phyloP scores from a whole-genome alignment of 2,329 filamentous ascomycete genomes.

The Trichophyton schoenleinii region DNA sequence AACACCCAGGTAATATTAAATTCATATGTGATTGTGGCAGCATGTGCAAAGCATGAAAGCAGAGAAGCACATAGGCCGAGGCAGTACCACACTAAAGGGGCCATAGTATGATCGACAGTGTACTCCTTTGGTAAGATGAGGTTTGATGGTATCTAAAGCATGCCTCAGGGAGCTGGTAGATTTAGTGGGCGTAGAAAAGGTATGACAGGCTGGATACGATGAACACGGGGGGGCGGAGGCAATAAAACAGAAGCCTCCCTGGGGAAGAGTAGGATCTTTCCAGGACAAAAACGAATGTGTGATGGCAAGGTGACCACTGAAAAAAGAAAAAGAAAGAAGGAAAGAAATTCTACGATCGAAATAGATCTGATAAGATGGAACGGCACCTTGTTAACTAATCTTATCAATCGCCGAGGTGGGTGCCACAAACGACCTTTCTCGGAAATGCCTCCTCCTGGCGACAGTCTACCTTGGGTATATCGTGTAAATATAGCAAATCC shows the following conservation, averaged over 20 bases:
- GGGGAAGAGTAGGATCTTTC: not conserved
- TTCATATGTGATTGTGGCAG: constrained; percentile 9
- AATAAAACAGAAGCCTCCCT: not conserved
- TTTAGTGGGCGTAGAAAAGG: not conserved
- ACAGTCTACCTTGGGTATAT: not conserved
- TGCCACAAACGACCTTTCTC: not conserved
- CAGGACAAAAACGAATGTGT: no score
- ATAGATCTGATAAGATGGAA: constrained; percentile 9
- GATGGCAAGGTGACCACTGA: no score
- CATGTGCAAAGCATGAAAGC: constrained; percentile 1
- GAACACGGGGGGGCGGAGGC: not conserved
- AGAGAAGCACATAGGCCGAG: constrained; percentile 3
- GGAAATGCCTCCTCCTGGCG: not conserved
- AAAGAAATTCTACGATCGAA: not conserved
- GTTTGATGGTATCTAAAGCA: not conserved
- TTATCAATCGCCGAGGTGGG: constrained; percentile 3
- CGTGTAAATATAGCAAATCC: not conserved
- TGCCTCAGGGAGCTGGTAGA: not conserved
- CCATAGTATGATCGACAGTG: not conserved
- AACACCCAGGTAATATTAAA: constrained; percentile 11
- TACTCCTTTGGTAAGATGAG: not conserved
- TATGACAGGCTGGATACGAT: not conserved
- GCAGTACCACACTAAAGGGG: not conserved
- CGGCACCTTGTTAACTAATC: not conserved
- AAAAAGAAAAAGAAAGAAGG: not conserved